phyloP scores from a whole-genome alignment of 805 yeast species.

The Candida vaughaniae region DNA sequence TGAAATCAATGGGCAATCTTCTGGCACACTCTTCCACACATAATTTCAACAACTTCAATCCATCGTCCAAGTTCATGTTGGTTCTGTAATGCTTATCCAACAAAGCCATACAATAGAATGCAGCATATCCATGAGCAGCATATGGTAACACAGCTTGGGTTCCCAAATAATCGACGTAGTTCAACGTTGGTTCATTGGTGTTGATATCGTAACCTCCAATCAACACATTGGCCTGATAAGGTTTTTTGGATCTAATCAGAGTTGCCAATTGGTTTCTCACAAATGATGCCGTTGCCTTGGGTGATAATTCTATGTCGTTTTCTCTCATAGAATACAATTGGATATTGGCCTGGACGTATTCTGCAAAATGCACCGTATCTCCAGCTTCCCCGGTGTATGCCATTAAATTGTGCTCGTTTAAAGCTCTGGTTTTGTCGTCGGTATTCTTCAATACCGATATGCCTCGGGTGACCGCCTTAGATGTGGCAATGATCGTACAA shows the following conservation, averaged over 20 bases:
- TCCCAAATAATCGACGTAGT: conserved; percentile 93
- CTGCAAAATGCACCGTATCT: conserved; percentile 94
- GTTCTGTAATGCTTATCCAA: conserved; percentile 86
- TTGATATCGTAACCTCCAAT: conserved; percentile 78
- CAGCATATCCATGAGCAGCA: conserved; percentile 99
- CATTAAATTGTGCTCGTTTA: conserved; percentile 75
- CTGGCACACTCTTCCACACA: conserved; percentile 77
- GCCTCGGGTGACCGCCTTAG: conserved; percentile 84
- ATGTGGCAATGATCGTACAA: conserved; percentile 86
- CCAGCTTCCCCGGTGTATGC: conserved; percentile 97
- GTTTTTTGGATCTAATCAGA: conserved; percentile 83
- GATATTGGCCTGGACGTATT: conserved; percentile 88
- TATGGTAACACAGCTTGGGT: conserved; percentile 89
- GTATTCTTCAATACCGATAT: conserved; percentile 41
- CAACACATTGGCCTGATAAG: conserved; percentile 90
- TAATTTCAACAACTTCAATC: conserved; percentile 65
- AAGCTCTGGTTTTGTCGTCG: conserved; percentile 50
- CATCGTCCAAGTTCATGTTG: conserved; percentile 75
- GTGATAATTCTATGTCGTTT: conserved; percentile 69
- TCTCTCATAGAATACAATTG: conserved; percentile 87
- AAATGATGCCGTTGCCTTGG: conserved; percentile 84
- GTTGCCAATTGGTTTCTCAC: conserved; percentile 86
- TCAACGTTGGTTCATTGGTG: conserved; percentile 60
- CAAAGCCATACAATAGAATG: conserved; percentile 86
- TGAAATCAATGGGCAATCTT: conserved; percentile 92